These are phyloP conservation scores for Plenodomus biglobosus DNA, from an alignment of 2,329 filamentous ascomycete genomes.

Conservation along the genomic window DNA sequence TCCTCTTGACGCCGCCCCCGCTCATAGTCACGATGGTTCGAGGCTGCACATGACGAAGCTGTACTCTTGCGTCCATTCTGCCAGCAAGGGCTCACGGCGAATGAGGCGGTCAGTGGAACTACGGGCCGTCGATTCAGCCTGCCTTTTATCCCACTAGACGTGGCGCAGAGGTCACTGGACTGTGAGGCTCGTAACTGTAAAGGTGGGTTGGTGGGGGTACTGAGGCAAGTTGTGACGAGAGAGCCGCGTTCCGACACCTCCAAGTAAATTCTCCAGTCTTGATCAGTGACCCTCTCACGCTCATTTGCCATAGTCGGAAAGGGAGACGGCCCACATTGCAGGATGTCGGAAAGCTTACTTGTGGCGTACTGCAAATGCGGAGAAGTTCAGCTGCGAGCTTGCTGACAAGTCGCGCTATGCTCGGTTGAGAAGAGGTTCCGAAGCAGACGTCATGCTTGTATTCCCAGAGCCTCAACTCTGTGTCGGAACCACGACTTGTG, in stretches of 20 bases:
- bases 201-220: conserved; percentile 20
- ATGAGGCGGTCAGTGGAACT: conserved; percentile 40
- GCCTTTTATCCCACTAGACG: conserved; percentile 26
- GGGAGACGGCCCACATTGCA: conserved; percentile 13
- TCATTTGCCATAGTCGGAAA: conserved; percentile 19
- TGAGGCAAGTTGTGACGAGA: conserved; percentile 4
- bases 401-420: conserved; percentile 13
- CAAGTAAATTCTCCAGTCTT: not conserved
- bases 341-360: conserved; percentile 20
- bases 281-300: conserved; percentile 8
- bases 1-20: conserved; percentile 17
- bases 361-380: conserved; percentile 8
- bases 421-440: conserved; percentile 24
- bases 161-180: conserved; percentile 4
- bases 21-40: conserved; percentile 16
- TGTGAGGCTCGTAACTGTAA: conserved; percentile 10
- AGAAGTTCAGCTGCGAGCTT: conserved; percentile 4
- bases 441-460: conserved; percentile 13
- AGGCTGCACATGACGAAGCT: conserved; percentile 26
- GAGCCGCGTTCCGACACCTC: not conserved
- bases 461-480: conserved; percentile 12
- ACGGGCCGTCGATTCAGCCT: conserved; percentile 43
- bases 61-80: conserved; percentile 33
- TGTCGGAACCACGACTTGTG: conserved; percentile 19
- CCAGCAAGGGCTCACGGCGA: conserved; percentile 24